These are phyloP conservation scores for Penicillium vulpinum DNA, from an alignment of 2,329 filamentous ascomycete genomes.

Conservation along the genomic window DNA sequence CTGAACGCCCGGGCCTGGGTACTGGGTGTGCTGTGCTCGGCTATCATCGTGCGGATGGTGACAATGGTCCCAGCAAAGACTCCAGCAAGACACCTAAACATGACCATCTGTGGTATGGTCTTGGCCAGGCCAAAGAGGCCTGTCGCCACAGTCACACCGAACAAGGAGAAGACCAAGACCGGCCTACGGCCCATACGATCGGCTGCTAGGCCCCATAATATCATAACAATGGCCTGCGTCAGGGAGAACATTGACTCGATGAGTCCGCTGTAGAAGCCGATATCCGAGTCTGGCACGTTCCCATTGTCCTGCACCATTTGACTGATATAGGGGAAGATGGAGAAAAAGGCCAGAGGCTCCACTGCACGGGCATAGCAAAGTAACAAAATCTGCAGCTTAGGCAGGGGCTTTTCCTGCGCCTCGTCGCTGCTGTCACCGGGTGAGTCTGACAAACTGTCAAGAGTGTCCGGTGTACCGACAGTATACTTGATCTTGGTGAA, in stretches of 20 bases:
- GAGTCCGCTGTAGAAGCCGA: conserved; percentile 76
- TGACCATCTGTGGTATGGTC: conserved; percentile 71
- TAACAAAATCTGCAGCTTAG: conserved; percentile 66
- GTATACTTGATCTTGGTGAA: not conserved
- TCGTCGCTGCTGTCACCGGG: conserved; percentile 29
- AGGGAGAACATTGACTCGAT: conserved; percentile 71
- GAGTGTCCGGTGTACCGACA: not conserved
- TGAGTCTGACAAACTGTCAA: not conserved
- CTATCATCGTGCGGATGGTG: conserved; percentile 74
- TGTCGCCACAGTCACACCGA: conserved; percentile 62
- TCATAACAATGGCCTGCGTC: conserved; percentile 75
- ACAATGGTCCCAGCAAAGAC: conserved; percentile 73
- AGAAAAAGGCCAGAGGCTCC: conserved; percentile 81
- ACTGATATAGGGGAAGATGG: conserved; percentile 77
- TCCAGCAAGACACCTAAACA: conserved; percentile 70
- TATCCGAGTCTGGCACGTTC: conserved; percentile 60
- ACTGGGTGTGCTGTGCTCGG: conserved; percentile 67
- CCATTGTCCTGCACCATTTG: conserved; percentile 72
- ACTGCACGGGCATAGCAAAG: conserved; percentile 72
- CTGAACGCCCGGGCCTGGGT: conserved; percentile 74
- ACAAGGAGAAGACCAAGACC: conserved; percentile 65
- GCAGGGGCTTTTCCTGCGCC: conserved; percentile 56
- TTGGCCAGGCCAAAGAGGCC: conserved; percentile 68
- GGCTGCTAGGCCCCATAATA: conserved; percentile 68
- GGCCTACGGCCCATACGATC: conserved; percentile 73